Evolutionary conservation across 768 basidiomycete genomes (phyloP), one percentile per base, ranked within the genome.

Genomic region (Lepiota venenata): DNA sequence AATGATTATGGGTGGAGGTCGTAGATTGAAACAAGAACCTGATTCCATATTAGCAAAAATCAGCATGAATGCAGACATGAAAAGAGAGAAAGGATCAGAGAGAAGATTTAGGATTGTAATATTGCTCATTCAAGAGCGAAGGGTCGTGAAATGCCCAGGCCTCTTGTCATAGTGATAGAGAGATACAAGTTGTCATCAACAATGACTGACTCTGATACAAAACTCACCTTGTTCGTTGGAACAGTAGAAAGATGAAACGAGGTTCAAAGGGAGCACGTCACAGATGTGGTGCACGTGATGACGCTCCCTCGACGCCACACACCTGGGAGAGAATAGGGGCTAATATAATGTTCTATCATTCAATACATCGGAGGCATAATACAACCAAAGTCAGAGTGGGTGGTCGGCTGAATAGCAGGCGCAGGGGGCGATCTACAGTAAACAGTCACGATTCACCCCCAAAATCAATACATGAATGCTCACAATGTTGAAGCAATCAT

Each of bases 401-500:
- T 10, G n/a, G 20, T 38, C 3, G 27, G 25, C 20, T 11, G 10
- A 40, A 18, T 18, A 22, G 16, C n/a, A 15, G 25, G 39, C 27
- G 10, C 22, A 39, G 20, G 7, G 3, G 52, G 27, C n/a, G 38
- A 37, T 18, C 52, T 54, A 41, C 2, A 40, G n/a, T n/a, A n/a
- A n/a, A n/a, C n/a, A n/a, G n/a, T n/a, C 36, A 20, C 18, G 29
- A n/a, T 11, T 8, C 27, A n/a, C n/a, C 40, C 32, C 14, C 27
- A 7, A 36, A 9, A 4, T 8, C 3, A 22, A 18, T 40, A 10
- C 9, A 35, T 40, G 32, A 29, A 21, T 35, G 40, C 69, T 67
- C 42, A 76, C 69, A 70, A 52, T 4, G 66, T 61, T 40, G 71
- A 69, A 47, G 78, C 75, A 58, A 87, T 79, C 48, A 81, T 66